Conservation (phyloP, 1,284 basidiomycete species). For the Ganoderma meredithae region DNA sequence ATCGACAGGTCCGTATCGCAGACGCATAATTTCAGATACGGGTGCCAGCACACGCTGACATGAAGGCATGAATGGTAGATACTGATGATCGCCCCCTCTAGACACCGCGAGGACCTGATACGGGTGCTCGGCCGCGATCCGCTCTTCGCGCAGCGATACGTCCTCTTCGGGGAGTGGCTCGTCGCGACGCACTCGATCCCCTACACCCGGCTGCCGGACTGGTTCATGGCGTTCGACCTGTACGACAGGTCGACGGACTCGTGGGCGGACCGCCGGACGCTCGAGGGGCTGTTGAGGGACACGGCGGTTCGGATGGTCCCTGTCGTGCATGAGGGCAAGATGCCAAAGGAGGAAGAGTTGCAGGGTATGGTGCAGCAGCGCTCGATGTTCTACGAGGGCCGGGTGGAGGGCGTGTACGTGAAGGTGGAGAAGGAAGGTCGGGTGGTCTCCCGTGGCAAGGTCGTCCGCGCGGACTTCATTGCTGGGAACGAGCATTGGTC, state of each 20-base stretch:
- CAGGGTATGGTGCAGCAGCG: slow-evolving; percentile 51
- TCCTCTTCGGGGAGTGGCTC: slow-evolving; percentile 71
- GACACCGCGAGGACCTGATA: slow-evolving; percentile 52
- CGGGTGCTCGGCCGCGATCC: slow-evolving; percentile 56
- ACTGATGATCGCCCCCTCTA: background rate
- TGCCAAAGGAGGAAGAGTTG: slow-evolving; percentile 50
- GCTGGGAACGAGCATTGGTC: slow-evolving; percentile 72
- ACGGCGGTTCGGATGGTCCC: slow-evolving; percentile 55
- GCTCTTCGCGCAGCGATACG: slow-evolving; percentile 61
- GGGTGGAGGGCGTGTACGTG: slow-evolving; percentile 66
- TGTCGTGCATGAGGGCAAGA: slow-evolving; percentile 48
- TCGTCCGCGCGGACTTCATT: slow-evolving; percentile 70
- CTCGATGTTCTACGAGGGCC: slow-evolving; percentile 58
- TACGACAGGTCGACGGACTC: slow-evolving; percentile 57
- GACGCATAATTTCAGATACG: background rate
- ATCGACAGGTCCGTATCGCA: slow-evolving; percentile 40
- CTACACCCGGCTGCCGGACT: slow-evolving; percentile 59
- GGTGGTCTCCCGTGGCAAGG: slow-evolving; percentile 58
- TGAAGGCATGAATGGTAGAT: background rate
- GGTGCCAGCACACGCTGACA: background rate
- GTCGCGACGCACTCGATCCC: slow-evolving; percentile 67
- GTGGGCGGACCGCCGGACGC: slow-evolving; percentile 50
- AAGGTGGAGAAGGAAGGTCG: slow-evolving; percentile 55
- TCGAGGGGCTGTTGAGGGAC: slow-evolving; percentile 46
- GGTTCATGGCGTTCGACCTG: slow-evolving; percentile 66